phyloP scores from a whole-genome alignment of 75 land plant species.

The Pinus taeda region DNA sequence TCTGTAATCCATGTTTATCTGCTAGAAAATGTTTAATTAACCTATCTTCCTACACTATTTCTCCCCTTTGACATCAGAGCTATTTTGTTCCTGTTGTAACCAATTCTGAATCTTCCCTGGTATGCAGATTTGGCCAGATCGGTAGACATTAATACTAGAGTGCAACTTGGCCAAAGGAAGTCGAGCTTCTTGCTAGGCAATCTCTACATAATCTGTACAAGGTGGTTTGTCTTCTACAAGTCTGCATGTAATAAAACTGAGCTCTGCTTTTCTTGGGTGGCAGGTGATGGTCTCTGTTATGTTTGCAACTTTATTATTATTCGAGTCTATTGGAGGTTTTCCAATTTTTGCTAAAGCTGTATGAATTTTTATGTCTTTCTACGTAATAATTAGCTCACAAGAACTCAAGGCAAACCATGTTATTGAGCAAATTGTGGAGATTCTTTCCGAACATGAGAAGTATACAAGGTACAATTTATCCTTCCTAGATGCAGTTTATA shows the following conservation, averaged over 20 bases:
- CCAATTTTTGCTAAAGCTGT: background rate
- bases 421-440: slow-evolving; percentile 92
- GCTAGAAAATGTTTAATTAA: too few relatives aligned
- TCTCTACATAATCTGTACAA: slow-evolving; percentile 88
- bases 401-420: slow-evolving; percentile 96
- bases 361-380: slow-evolving; percentile 10
- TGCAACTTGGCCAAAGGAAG: slow-evolving; percentile 99
- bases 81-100: background rate
- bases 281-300: background rate
- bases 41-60: background rate
- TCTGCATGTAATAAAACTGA: background rate
- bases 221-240: slow-evolving; percentile 25
- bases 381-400: slow-evolving; percentile 89
- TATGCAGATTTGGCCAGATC: slow-evolving; percentile 94
- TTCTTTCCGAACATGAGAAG: slow-evolving; percentile 86
- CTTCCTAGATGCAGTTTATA: too few relatives aligned
- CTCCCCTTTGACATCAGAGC: background rate
- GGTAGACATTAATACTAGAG: slow-evolving; percentile 99
- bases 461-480: slow-evolving; percentile 68
- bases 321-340: background rate
- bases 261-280: too few relatives aligned
- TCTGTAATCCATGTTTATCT: background rate
- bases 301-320: background rate
- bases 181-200: slow-evolving; percentile 83
- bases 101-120: background rate